Conservation (phyloP, 306 rosid species). For the Lithocarpus polystachyus region DNA sequence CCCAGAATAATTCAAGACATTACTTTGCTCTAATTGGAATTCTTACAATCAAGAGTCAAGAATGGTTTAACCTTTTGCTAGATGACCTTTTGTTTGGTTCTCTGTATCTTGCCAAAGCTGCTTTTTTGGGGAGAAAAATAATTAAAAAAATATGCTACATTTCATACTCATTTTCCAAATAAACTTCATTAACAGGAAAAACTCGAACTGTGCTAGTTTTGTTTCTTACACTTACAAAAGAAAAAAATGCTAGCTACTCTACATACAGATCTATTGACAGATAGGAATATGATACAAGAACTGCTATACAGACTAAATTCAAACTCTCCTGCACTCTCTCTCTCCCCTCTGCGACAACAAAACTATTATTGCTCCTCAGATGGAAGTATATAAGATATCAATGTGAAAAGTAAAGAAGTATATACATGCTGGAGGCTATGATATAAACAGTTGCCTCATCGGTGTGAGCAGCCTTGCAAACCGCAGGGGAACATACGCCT, state of each 20-base stretch:
- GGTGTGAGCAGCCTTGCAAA: slow-evolving; percentile 94
- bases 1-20: too few relatives aligned
- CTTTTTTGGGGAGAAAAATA: too few relatives aligned
- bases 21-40: too few relatives aligned
- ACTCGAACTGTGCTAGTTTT: neutral
- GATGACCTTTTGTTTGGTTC: too few relatives aligned
- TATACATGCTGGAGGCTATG: slow-evolving; percentile 27
- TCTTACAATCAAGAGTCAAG: too few relatives aligned
- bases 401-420: slow-evolving; percentile 5
- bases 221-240: neutral
- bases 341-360: neutral
- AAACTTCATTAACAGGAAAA: too few relatives aligned
- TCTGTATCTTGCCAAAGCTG: too few relatives aligned
- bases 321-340: neutral
- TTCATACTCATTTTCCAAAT: too few relatives aligned
- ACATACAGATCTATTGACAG: neutral
- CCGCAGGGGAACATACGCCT: slow-evolving; percentile 91
- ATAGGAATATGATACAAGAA: slow-evolving; percentile 1
- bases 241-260: neutral
- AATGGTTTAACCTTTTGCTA: too few relatives aligned
- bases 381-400: neutral
- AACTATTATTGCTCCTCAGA: neutral
- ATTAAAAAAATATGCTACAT: too few relatives aligned
- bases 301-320: slow-evolving; percentile 12
- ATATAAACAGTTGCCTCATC: slow-evolving; percentile 70